These are phyloP conservation scores for Pichia sp. DNA, from an alignment of 1,139 yeast genomes.

Conservation along the genomic window DNA sequence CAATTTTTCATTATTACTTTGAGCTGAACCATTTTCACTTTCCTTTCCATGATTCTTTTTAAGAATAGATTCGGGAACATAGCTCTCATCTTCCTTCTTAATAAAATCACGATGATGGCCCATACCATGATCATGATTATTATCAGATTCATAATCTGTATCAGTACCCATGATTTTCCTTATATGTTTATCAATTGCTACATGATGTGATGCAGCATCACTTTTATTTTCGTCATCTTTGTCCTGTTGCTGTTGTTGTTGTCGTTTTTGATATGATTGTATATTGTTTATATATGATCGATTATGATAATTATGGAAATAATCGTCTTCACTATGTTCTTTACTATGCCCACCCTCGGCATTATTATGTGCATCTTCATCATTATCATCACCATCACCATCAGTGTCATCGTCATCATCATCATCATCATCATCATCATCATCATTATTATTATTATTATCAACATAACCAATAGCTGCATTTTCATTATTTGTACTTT, in stretches of 20 bases:
- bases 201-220: neutral
- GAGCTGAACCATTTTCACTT: neutral
- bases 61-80: slow-evolving; percentile 8
- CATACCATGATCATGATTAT: neutral
- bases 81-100: neutral
- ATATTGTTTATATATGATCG: neutral
- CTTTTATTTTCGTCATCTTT: neutral
- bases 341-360: neutral
- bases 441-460: no score
- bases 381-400: no score
- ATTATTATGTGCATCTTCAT: neutral
- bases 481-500: neutral
- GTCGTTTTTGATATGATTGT: neutral
- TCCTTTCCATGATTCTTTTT: neutral
- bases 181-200: slow-evolving; percentile 7
- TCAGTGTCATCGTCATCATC: neutral
- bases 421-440: neutral
- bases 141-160: slow-evolving; percentile 7
- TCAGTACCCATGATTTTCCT: slow-evolving; percentile 4
- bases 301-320: neutral
- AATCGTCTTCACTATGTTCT: neutral
- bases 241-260: neutral
- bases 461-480: neutral
- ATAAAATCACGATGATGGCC: neutral
- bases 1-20: neutral